Evolutionary conservation across 2,329 filamentous ascomycete genomes (phyloP).

Genomic region (Aureobasidium sp.): DNA sequence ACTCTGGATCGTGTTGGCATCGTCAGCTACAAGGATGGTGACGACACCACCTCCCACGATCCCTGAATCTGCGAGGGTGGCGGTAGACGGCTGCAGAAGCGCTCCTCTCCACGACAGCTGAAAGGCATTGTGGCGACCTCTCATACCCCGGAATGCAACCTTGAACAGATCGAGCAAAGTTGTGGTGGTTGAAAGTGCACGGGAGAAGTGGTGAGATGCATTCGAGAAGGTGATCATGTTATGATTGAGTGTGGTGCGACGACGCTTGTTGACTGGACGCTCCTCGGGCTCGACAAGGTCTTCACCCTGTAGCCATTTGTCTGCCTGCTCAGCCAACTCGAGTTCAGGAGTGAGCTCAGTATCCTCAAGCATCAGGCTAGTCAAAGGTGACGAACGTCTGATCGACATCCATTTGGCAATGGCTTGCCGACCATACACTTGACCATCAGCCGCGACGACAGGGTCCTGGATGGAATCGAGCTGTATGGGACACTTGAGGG

Average conservation of each 20-base stretch:
- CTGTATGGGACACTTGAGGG: constrained; percentile 28
- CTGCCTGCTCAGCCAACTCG: constrained; percentile 19
- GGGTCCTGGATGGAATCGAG: constrained; percentile 29
- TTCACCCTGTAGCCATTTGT: constrained; percentile 20
- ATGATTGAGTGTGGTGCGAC: not conserved
- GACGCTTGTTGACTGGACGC: not conserved
- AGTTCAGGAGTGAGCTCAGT: constrained; percentile 21
- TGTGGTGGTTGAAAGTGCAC: not conserved
- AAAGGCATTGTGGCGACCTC: constrained; percentile 21
- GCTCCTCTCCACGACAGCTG: constrained; percentile 18
- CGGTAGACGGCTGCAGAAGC: not conserved
- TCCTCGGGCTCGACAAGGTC: constrained; percentile 7
- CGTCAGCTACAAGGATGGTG: constrained; percentile 17
- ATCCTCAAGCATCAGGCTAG: constrained; percentile 22
- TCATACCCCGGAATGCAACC: constrained; percentile 24
- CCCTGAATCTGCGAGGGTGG: not conserved
- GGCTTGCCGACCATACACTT: constrained; percentile 28
- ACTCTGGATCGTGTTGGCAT: not conserved
- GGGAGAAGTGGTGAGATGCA: constrained; percentile 17
- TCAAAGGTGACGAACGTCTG: constrained; percentile 26
- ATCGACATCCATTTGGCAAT: constrained; percentile 30
- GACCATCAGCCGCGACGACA: constrained; percentile 26
- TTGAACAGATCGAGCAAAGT: constrained; percentile 21
- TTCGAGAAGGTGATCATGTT: constrained; percentile 18
- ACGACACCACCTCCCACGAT: constrained; percentile 15